These are phyloP conservation scores for Ophiostoma tasmaniense DNA, from an alignment of 2,329 filamentous ascomycete genomes.

Conservation along the genomic window DNA sequence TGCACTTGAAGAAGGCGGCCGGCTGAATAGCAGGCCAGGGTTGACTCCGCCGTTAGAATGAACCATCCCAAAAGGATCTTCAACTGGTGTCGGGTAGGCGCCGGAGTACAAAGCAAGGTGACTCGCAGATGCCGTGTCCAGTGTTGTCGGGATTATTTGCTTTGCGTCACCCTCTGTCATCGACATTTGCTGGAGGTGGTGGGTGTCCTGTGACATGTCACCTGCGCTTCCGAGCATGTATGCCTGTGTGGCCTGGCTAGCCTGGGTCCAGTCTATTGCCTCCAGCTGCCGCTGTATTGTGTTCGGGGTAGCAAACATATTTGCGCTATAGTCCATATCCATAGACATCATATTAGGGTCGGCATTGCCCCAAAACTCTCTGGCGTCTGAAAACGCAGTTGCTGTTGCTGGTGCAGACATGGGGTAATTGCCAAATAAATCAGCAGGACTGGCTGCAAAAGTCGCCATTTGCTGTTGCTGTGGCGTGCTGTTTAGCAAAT, in stretches of 20 bases:
- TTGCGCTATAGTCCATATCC: conserved; percentile 49
- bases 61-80: conserved; percentile 44
- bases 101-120: conserved; percentile 32
- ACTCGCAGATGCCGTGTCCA: conserved; percentile 32
- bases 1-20: conserved; percentile 41
- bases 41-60: conserved; percentile 44
- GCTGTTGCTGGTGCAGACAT: conserved; percentile 48
- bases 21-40: conserved; percentile 50
- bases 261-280: conserved; percentile 50
- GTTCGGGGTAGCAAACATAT: conserved; percentile 36
- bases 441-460: conserved; percentile 40
- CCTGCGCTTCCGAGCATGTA: conserved; percentile 38
- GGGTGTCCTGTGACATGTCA: conserved; percentile 27
- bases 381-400: conserved; percentile 35
- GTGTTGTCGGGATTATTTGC: conserved; percentile 31
- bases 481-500: conserved; percentile 37
- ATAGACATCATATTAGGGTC: conserved; percentile 42
- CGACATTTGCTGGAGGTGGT: conserved; percentile 18
- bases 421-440: conserved; percentile 49
- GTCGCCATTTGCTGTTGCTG: conserved; percentile 40
- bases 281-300: conserved; percentile 41
- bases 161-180: conserved; percentile 41
- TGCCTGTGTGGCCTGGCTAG: conserved; percentile 36
- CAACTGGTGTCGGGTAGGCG: conserved; percentile 37
- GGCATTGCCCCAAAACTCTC: conserved; percentile 45